Conservation (phyloP, 2,329 filamentous ascomycete genomes). For the Calonectria naviculata region DNA sequence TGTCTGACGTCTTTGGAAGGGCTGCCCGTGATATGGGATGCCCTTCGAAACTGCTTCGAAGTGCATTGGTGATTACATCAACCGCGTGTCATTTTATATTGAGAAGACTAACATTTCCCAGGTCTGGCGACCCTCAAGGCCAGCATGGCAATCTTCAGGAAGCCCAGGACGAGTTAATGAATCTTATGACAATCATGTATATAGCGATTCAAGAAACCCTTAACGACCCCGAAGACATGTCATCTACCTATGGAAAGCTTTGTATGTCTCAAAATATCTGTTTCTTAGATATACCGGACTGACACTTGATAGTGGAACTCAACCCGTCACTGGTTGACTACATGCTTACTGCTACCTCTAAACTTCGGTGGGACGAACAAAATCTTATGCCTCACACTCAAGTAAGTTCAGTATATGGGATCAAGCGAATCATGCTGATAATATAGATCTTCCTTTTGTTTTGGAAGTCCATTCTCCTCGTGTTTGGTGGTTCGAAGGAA, state of each 20-base stretch:
- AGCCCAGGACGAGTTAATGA: constrained; percentile 69
- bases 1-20: constrained; percentile 64
- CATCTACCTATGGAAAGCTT: constrained; percentile 59
- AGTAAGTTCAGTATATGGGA: constrained; percentile 51
- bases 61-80: constrained; percentile 59
- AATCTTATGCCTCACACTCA: constrained; percentile 70
- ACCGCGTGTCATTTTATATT: background rate
- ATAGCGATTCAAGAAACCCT: constrained; percentile 68
- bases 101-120: constrained; percentile 46
- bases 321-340: constrained; percentile 77
- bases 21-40: constrained; percentile 62
- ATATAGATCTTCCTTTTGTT: constrained; percentile 79
- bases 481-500: constrained; percentile 83
- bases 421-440: constrained; percentile 32
- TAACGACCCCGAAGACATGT: constrained; percentile 62
- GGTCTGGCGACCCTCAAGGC: constrained; percentile 56
- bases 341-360: constrained; percentile 76
- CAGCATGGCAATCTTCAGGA: constrained; percentile 59
- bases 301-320: constrained; percentile 58
- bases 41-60: constrained; percentile 61
- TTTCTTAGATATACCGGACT: constrained; percentile 23
- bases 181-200: constrained; percentile 73
- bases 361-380: constrained; percentile 79
- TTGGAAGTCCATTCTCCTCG: constrained; percentile 91
- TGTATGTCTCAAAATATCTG: constrained; percentile 51